Base-by-base conservation (phyloP, 2,329 filamentous ascomycete genomes). In the Aspergillus sp. region DNA sequence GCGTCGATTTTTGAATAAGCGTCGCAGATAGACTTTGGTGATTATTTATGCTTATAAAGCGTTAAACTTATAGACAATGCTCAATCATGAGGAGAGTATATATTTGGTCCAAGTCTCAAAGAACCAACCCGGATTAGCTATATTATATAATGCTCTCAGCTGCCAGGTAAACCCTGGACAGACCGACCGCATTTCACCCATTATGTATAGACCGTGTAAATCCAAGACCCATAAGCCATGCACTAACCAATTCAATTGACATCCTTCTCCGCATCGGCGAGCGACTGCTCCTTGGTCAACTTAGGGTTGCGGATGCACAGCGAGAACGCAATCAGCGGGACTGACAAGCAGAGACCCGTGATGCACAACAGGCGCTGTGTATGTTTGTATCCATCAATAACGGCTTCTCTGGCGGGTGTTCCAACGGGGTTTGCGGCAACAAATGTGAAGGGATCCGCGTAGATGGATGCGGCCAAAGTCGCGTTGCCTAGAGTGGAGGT, bases 281-380 rank as follows among this genome's bases (percentile, higher is more conserved):
- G 70, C 65, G 76, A 82, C 69, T 84, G 82, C 59, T 80, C 76
- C 51, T 80, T 75, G 4, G 76, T 77, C 57, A 84, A 70, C 50
- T 70, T 75, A 3, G 82, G 81, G 62, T 84, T 81, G 19, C 82
- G 72, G 56, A 83, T 74, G 30, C 77, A 74, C 38, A 80, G 68
- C 2, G 81, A 71, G 64, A 84, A 84, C 0, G 66, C 70, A 59
- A 84, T 79, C 34, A 84, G 66, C 3, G 81, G 74, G 11, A 80
- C 73, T 8, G 78, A 81, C 8, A 84, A 67, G 61, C 81, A 82
- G 31, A 84, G 81, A 15, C 82, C 82, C 0, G 81, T 79, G 57
- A 84, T 83, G 62, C 81, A 83, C 7, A 85, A 72, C 38, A 84
- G 63, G 3, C 78, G 69, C 69, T 85, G 82, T 0, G 79, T 76